These are phyloP conservation scores for Cryptococcus neoformans DNA, from an alignment of 1,284 basidiomycete genomes.

Conservation along the genomic window DNA sequence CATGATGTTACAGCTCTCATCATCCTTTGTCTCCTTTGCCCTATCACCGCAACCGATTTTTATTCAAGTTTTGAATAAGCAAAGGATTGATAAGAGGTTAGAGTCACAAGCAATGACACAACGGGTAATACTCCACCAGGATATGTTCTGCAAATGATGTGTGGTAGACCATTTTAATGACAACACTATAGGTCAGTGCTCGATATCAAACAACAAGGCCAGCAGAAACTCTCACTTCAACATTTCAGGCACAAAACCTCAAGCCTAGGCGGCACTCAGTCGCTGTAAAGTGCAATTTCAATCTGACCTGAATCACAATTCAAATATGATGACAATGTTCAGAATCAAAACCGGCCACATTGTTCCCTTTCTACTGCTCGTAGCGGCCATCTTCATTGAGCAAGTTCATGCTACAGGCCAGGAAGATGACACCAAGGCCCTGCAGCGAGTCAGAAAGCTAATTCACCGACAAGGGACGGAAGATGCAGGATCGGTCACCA, in stretches of 20 bases:
- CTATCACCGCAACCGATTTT: no score
- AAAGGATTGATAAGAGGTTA: no score
- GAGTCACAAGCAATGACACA: no score
- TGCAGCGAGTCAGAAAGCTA: neutral
- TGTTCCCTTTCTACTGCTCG: neutral
- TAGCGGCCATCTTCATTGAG: neutral
- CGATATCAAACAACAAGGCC: neutral
- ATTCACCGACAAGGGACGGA: neutral
- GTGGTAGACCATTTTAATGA: neutral
- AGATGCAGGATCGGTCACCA: neutral
- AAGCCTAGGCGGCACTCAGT: neutral
- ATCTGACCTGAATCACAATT: neutral
- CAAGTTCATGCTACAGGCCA: neutral
- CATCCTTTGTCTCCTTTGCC: no score
- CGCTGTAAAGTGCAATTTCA: neutral
- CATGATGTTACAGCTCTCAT: no score
- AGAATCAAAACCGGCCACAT: neutral
- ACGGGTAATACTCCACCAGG: no score
- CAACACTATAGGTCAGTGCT: neutral
- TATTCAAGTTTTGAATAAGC: no score
- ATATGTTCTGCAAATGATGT: no score
- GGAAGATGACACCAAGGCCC: neutral
- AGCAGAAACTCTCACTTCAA: neutral
- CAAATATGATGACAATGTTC: neutral
- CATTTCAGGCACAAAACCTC: neutral